Evolutionary conservation across 1,139 yeast species (phyloP), one percentile per base, ranked within the genome.

Genomic region (Candida sanyaensis): DNA sequence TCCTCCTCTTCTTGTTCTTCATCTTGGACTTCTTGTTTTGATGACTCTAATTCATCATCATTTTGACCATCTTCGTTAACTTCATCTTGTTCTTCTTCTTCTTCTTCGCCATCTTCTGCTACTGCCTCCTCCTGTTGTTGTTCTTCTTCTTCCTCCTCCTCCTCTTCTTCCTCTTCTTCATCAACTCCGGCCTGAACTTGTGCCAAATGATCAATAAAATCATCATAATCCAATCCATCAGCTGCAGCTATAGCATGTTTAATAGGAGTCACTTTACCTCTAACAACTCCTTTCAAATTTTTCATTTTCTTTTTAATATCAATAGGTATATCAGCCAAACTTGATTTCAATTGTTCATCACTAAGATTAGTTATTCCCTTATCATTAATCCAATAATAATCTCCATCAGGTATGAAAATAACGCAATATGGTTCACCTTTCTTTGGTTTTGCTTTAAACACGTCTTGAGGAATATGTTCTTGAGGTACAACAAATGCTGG

Each of bases 341-440:
- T 62, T 31, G 64, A 54, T 11, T 58, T 60, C 42, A 73, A 55
- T 50, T 65, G 67, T 7, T 65, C 38, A 5, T 70, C 12, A 6
- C 73, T 59, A 47, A 74, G 61, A 6, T 57, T 57, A 49, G 69
- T 75, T 41, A 75, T 57, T 36, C 64, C 63, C 55, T 73, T 72
- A 36, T 71, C 78, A 40, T 62, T 68, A 68, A 73, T 67, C 80
- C 80, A 75, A 56, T 71, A 69, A 58, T 64, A 75, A 53, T 75
- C 78, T 12, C 79, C 80, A 55, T 75, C 80, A 6, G 80, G 80
- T 41, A 75, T 73, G 58, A 75, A 75, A 32, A 75, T 73, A 27
- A 75, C 80, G 56, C 80, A 75, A 54, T 61, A 64, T 32, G 68
- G 66, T 23, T 75, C 68, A 27, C 67, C 59, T 46, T 73, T 73